phyloP scores from a whole-genome alignment of 257 asterid species.

The Capsicum chinense region DNA sequence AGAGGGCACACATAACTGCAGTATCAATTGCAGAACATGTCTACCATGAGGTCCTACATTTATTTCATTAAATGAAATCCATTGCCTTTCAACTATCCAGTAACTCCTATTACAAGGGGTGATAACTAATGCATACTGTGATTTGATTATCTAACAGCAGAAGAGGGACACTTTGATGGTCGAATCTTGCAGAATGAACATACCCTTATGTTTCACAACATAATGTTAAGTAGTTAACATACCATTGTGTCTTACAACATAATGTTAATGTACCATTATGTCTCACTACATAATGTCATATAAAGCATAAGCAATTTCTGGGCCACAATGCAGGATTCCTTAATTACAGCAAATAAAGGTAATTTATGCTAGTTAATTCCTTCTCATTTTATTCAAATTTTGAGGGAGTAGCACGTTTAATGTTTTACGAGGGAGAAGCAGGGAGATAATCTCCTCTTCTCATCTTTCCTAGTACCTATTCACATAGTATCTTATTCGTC shows the following conservation, averaged over 20 bases:
- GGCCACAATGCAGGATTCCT: background rate
- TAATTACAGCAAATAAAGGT: background rate
- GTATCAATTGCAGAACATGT: background rate
- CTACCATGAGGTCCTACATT: background rate
- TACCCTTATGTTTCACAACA: no score
- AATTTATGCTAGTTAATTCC: background rate
- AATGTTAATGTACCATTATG: background rate
- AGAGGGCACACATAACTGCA: background rate
- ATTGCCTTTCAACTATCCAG: background rate
- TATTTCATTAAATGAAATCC: background rate
- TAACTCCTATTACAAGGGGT: background rate
- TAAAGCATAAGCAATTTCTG: background rate
- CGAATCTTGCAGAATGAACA: background rate
- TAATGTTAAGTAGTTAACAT: no score
- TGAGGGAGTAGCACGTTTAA: background rate
- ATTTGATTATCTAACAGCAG: conserved; percentile 2
- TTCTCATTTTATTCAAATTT: background rate
- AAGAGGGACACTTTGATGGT: background rate
- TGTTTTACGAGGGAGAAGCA: background rate
- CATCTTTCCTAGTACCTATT: no score
- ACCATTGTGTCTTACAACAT: no score
- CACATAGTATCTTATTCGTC: background rate
- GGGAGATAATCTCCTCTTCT: background rate
- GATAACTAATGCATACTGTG: background rate
- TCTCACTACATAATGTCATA: background rate